Evolutionary conservation across 1,284 basidiomycete species (phyloP).

Genomic region (Afroboletus lepidellus): DNA sequence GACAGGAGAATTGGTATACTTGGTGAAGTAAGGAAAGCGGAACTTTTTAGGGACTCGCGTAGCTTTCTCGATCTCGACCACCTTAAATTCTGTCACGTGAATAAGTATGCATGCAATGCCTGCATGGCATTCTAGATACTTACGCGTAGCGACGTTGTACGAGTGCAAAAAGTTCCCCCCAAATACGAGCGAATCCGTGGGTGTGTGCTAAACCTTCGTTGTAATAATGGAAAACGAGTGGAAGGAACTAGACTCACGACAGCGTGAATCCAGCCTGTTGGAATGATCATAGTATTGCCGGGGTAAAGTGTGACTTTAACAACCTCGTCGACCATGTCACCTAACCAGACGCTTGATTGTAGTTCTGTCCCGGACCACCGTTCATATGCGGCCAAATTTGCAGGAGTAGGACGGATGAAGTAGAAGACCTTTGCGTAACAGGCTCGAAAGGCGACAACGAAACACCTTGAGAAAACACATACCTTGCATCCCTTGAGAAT

Average conservation of each 20-base stretch:
- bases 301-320: slow-evolving; percentile 76
- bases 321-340: slow-evolving; percentile 87
- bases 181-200: slow-evolving; percentile 89
- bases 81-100: slow-evolving; percentile 64
- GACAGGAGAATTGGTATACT: slow-evolving; percentile 43
- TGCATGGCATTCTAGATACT: slow-evolving; percentile 27
- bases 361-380: slow-evolving; percentile 88
- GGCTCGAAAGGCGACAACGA: slow-evolving; percentile 10
- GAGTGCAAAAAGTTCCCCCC: slow-evolving; percentile 97
- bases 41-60: slow-evolving; percentile 96
- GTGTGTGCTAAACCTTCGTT: slow-evolving; percentile 67
- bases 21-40: slow-evolving; percentile 84
- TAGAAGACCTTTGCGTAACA: slow-evolving; percentile 74
- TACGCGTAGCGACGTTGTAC: slow-evolving; percentile 73
- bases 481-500: slow-evolving; percentile 83
- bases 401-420: slow-evolving; percentile 87
- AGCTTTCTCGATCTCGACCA: slow-evolving; percentile 88
- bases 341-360: slow-evolving; percentile 88
- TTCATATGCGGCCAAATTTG: slow-evolving; percentile 88
- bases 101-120: slow-evolving; percentile 4
- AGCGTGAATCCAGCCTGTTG: slow-evolving; percentile 96
- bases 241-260: slow-evolving; percentile 61
- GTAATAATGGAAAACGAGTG: background rate
- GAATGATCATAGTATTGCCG: slow-evolving; percentile 97
- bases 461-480: slow-evolving; percentile 14